Percentiles rank a stretch among this genome's conserved stretches.
phyloP scores from a whole-genome alignment of 2,329 filamentous ascomycete species.

The Monosporascus sp. region DNA sequence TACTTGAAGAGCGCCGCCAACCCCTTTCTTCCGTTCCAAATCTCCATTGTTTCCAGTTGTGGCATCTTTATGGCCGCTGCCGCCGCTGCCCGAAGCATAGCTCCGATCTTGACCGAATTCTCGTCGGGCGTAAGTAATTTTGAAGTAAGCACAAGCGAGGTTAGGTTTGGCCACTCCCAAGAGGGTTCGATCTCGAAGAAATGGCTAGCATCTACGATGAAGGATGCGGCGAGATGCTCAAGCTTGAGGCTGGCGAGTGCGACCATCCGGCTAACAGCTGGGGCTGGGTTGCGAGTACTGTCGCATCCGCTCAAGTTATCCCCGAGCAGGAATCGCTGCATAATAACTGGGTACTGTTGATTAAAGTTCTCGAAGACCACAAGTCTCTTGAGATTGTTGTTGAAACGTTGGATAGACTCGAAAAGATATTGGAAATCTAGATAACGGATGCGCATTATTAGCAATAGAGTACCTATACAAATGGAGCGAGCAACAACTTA shows the following conservation, averaged over 20 bases:
- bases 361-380: slow-evolving; percentile 29
- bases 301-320: slow-evolving; percentile 12
- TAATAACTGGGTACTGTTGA: slow-evolving; percentile 22
- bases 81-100: slow-evolving; percentile 21
- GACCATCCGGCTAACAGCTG: slow-evolving; percentile 16
- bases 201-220: slow-evolving; percentile 24
- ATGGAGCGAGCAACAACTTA: neutral
- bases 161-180: slow-evolving; percentile 26
- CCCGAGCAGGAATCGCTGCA: neutral
- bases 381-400: slow-evolving; percentile 5
- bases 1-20: slow-evolving; percentile 27
- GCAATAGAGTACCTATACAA: neutral
- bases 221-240: slow-evolving; percentile 24
- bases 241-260: slow-evolving; percentile 21
- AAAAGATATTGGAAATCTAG: neutral
- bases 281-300: slow-evolving; percentile 11
- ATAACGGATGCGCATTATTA: neutral
- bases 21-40: slow-evolving; percentile 29
- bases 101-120: slow-evolving; percentile 12
- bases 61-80: slow-evolving; percentile 25
- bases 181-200: slow-evolving; percentile 22
- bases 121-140: slow-evolving; percentile 17
- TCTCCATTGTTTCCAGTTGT: slow-evolving; percentile 28
- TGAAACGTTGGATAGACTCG: slow-evolving; percentile 3
- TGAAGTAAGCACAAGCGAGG: slow-evolving; percentile 28